phyloP scores from a whole-genome alignment of 805 yeast species.

The Schwanniomyces polymorphus region DNA sequence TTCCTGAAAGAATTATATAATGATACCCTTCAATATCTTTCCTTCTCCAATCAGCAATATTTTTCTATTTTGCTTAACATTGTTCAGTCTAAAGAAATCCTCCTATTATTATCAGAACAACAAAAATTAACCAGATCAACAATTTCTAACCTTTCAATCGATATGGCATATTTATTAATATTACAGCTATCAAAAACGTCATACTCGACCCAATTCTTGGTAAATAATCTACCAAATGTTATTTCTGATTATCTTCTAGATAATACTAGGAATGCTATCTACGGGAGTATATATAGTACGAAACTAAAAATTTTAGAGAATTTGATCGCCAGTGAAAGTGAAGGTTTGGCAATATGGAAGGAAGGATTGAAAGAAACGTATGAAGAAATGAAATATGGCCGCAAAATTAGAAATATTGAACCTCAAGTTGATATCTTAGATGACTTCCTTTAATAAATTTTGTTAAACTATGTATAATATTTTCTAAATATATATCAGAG shows the following conservation, averaged over 20 bases:
- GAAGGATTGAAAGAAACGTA: slow-evolving; percentile 15
- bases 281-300: slow-evolving; percentile 23
- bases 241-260: slow-evolving; percentile 20
- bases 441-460: slow-evolving; percentile 8
- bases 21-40: slow-evolving; percentile 10
- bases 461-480: not conserved
- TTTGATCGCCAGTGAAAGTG: slow-evolving; percentile 12
- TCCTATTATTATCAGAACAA: slow-evolving; percentile 10
- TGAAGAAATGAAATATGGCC: slow-evolving; percentile 24
- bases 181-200: slow-evolving; percentile 16
- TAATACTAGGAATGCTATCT: slow-evolving; percentile 11
- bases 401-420: slow-evolving; percentile 12
- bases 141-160: slow-evolving; percentile 17
- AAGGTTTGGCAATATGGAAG: slow-evolving; percentile 21
- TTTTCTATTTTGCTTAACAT: slow-evolving; percentile 26
- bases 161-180: slow-evolving; percentile 20
- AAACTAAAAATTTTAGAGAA: slow-evolving; percentile 23
- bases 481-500: not conserved
- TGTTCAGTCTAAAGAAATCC: slow-evolving; percentile 13
- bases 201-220: slow-evolving; percentile 19
- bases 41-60: slow-evolving; percentile 18
- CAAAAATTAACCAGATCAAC: slow-evolving; percentile 7
- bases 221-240: slow-evolving; percentile 22
- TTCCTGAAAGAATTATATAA: slow-evolving; percentile 10
- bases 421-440: slow-evolving; percentile 26